Conservation (phyloP, 2,329 filamentous ascomycete genomes). For the Metarhizium anisopliae region DNA sequence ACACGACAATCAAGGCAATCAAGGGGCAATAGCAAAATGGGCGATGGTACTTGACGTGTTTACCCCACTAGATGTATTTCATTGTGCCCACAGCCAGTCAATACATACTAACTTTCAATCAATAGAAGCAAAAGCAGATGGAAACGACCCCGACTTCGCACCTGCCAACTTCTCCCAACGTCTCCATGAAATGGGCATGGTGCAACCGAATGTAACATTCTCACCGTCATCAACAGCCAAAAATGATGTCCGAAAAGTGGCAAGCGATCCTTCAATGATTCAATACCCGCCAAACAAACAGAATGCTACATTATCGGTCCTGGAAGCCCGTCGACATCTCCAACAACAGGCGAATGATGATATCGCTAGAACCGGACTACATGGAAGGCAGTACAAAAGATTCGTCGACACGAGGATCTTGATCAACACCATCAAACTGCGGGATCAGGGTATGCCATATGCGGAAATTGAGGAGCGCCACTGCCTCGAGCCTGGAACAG, state of each 20-base stretch:
- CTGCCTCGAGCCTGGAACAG: slow-evolving; percentile 34
- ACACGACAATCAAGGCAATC: background rate
- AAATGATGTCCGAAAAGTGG: slow-evolving; percentile 8
- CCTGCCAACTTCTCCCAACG: slow-evolving; percentile 40
- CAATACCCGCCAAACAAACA: slow-evolving; percentile 20
- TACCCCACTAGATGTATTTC: background rate
- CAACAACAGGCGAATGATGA: slow-evolving; percentile 36
- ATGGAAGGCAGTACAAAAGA: slow-evolving; percentile 25
- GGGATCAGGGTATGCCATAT: slow-evolving; percentile 27
- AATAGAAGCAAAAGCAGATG: slow-evolving; percentile 31
- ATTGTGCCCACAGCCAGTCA: background rate
- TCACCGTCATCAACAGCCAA: slow-evolving; percentile 41
- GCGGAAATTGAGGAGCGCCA: slow-evolving; percentile 37
- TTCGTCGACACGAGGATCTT: slow-evolving; percentile 32
- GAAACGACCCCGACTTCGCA: slow-evolving; percentile 30
- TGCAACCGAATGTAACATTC: slow-evolving; percentile 43
- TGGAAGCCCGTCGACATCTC: slow-evolving; percentile 37
- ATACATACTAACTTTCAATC: slow-evolving; percentile 2
- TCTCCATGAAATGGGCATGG: slow-evolving; percentile 45
- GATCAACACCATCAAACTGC: slow-evolving; percentile 27
- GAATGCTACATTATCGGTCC: slow-evolving; percentile 39
- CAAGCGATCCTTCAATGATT: slow-evolving; percentile 6
- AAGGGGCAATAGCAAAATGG: background rate
- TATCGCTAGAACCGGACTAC: slow-evolving; percentile 29
- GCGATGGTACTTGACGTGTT: background rate